These are phyloP conservation scores for Ascochyta fabae DNA, from an alignment of 2,329 filamentous ascomycete genomes.

Conservation along the genomic window DNA sequence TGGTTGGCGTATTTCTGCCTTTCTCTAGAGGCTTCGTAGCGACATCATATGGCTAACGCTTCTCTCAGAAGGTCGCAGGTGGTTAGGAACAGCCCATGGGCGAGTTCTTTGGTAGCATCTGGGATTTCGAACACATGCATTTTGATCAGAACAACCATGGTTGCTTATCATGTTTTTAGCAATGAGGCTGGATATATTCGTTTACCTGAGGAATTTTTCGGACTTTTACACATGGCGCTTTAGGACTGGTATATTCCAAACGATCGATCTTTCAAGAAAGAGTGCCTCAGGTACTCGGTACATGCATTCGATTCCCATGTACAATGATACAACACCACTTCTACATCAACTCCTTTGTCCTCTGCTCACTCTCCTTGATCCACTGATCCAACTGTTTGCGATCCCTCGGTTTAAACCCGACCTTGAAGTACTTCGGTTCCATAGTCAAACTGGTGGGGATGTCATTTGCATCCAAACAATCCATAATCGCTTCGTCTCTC, in stretches of 20 bases:
- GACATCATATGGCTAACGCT: too few species aligned
- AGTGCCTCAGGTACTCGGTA: background rate
- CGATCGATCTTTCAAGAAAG: background rate
- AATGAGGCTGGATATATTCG: background rate
- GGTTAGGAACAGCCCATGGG: too few species aligned
- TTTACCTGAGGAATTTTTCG: background rate
- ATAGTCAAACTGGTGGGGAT: conserved; percentile 57
- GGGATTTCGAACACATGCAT: background rate
- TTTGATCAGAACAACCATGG: background rate
- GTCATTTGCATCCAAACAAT: conserved; percentile 55
- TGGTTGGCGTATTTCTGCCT: too few species aligned
- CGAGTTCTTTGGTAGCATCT: background rate
- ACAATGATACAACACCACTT: background rate
- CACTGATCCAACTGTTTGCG: conserved; percentile 51
- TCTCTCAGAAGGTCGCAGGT: too few species aligned
- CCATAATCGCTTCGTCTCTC: conserved; percentile 52
- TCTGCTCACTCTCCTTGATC: conserved; percentile 56
- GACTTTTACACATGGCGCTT: background rate
- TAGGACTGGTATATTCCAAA: background rate
- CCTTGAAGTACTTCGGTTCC: conserved; percentile 60
- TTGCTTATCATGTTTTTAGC: background rate
- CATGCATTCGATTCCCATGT: background rate
- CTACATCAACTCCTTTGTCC: conserved; percentile 50
- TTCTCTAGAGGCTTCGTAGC: too few species aligned
- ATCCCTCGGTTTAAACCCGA: conserved; percentile 55